These are phyloP conservation scores for Pythium angustatum DNA, from an alignment of 352 stramenopile species.

Conservation along the genomic window DNA sequence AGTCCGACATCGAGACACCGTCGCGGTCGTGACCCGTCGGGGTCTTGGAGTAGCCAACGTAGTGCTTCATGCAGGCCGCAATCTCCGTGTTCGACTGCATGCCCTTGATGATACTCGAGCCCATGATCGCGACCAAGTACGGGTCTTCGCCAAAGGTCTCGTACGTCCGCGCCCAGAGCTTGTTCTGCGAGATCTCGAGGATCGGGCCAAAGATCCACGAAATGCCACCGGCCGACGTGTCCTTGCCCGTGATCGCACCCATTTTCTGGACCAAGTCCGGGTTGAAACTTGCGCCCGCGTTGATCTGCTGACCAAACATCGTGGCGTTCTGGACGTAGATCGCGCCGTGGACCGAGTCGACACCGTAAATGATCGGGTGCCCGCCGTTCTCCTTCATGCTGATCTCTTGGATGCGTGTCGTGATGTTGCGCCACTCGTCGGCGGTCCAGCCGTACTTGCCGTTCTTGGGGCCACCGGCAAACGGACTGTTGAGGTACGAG, in stretches of 20 bases:
- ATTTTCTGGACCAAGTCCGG: slow-evolving; percentile 41
- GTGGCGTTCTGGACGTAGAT: slow-evolving; percentile 65
- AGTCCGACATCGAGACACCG: slow-evolving; percentile 71
- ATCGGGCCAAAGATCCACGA: slow-evolving; percentile 81
- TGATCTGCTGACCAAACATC: slow-evolving; percentile 77
- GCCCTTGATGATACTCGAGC: slow-evolving; percentile 42
- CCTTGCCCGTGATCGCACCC: slow-evolving; percentile 50
- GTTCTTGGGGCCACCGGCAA: slow-evolving; percentile 27
- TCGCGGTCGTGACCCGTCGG: slow-evolving; percentile 81
- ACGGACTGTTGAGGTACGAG: slow-evolving; percentile 70
- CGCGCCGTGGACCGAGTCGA: slow-evolving; percentile 76
- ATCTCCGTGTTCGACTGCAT: slow-evolving; percentile 37
- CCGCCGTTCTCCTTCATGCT: slow-evolving; percentile 40
- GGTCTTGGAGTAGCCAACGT: slow-evolving; percentile 88
- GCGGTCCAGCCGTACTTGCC: slow-evolving; percentile 46
- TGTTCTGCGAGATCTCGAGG: slow-evolving; percentile 64
- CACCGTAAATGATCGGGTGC: slow-evolving; percentile 61
- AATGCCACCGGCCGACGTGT: slow-evolving; percentile 68
- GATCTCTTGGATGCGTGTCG: slow-evolving; percentile 58
- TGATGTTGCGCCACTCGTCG: slow-evolving; percentile 51
- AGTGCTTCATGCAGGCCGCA: slow-evolving; percentile 89
- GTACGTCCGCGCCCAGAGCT: slow-evolving; percentile 66
- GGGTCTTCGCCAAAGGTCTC: slow-evolving; percentile 89
- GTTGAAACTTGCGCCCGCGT: slow-evolving; percentile 78
- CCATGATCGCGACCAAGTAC: slow-evolving; percentile 56